Base-by-base conservation (phyloP, 306 rosid genomes). In the Prunus armeniaca region DNA sequence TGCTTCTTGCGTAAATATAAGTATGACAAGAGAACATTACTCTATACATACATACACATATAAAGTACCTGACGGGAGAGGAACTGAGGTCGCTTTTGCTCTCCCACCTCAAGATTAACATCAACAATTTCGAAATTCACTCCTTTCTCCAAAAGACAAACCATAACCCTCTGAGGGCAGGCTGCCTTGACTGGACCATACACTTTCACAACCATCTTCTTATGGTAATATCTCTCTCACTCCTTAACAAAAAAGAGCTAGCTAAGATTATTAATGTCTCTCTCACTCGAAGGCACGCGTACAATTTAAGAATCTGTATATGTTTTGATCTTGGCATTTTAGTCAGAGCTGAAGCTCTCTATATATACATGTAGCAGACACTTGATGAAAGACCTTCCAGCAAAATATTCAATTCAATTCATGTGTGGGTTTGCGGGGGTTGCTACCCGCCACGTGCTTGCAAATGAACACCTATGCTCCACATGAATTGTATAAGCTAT, bases 121-220 rank as follows among this genome's bases (percentile, higher is more conserved):
- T 73, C 73, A 0, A 84, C 81, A 57, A 88, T 12, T 57, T 92
- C 92, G 62, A 90, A 92, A 1, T 92, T 89, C 1, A 92, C 79
- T 4, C 19, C 92, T 76, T 87, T 87, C 81, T 92, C 97, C n/a
- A 87, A 46, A 63, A 92, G 88, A 71, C 97, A 92, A 83, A 75
- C 81, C 45, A 90, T 18, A 51, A 90, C 96, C 58, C 96, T 87
- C 43, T 90, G 97, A 19, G 91, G 73, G 74, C 97, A 90, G 0
- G 87, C 93, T 69, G 91, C 70, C 38, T 12, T 60, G 1, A 52
- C 10, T 34, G 84, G 30, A 15, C 89, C 91, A 50, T 84, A 88
- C 0, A 92, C 92, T 79, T 88, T 92, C 71, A 90, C 88, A 7
- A 61, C 93, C 97, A 88, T 92, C 72, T 79, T 60, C 6, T 56